These are phyloP conservation scores for Starmerella bombi DNA, from an alignment of 805 yeast genomes.

Conservation along the genomic window DNA sequence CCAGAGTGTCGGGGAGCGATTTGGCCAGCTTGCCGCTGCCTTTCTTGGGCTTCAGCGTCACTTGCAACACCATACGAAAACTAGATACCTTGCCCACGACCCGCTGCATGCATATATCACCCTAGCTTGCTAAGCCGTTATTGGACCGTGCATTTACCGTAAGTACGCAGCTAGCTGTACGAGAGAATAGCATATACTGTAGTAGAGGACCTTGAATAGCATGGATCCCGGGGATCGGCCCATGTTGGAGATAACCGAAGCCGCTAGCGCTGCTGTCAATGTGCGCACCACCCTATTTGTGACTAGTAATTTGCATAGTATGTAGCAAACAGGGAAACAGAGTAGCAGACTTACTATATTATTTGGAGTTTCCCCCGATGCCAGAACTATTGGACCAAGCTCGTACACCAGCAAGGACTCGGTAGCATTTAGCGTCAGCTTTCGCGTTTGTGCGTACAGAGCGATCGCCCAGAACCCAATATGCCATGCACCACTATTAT, in stretches of 20 bases:
- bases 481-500: too few species aligned
- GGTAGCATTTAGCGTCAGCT: not conserved
- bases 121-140: too few species aligned
- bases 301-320: not conserved
- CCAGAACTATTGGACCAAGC: not conserved
- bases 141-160: too few species aligned
- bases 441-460: too few species aligned
- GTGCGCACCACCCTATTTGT: too few species aligned
- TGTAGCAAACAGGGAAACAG: not conserved
- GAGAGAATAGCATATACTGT: not conserved
- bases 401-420: not conserved
- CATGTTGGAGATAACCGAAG: too few species aligned
- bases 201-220: not conserved
- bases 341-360: not conserved
- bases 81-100: too few species aligned
- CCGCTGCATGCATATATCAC: too few species aligned
- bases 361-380: not conserved
- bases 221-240: too few species aligned
- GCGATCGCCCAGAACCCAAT: too few species aligned
- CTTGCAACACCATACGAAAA: constrained; percentile 7
- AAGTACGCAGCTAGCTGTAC: not conserved
- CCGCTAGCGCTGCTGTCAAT: too few species aligned
- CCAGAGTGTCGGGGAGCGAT: constrained; percentile 6
- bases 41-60: constrained; percentile 11
- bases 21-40: constrained; percentile 11